Percentiles rank a stretch among this genome's conserved stretches.
phyloP scores from a whole-genome alignment of 2,329 filamentous ascomycete species.

The Epichloe amarillans region DNA sequence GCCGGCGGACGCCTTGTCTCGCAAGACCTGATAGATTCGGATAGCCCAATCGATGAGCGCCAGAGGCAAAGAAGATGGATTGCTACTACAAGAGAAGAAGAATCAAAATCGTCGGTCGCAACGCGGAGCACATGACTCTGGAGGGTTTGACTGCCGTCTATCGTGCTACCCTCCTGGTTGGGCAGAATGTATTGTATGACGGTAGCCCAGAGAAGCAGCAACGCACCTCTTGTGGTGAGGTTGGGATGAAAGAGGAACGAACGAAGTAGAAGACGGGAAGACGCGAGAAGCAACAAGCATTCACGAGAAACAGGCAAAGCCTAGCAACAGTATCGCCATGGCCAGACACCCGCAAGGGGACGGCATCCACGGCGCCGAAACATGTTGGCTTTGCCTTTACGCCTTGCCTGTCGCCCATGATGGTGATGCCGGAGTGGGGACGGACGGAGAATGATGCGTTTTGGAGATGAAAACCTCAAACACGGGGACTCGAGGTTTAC shows the following conservation, averaged over 20 bases:
- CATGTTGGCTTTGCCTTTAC: neutral
- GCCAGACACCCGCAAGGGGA: neutral
- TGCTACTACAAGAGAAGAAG: neutral
- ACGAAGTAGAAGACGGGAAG: neutral
- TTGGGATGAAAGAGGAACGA: neutral
- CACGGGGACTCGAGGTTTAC: too few species aligned
- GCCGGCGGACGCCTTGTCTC: constrained; percentile 11
- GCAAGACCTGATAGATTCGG: constrained; percentile 17
- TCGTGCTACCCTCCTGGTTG: neutral
- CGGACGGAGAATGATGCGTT: too few species aligned
- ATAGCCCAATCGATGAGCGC: constrained; percentile 35
- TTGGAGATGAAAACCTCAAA: too few species aligned
- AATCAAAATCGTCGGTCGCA: neutral
- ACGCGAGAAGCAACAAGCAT: neutral
- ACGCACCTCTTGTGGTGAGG: neutral
- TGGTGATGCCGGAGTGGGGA: too few species aligned
- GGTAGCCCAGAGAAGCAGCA: neutral
- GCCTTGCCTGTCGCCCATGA: too few species aligned
- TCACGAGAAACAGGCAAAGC: neutral
- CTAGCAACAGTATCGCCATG: neutral
- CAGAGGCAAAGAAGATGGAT: constrained; percentile 10
- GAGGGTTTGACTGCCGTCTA: neutral
- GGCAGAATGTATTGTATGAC: neutral
- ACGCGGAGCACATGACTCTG: neutral
- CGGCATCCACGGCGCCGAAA: neutral